Base-by-base conservation (phyloP, 768 basidiomycete genomes). In the Suillus americanus region DNA sequence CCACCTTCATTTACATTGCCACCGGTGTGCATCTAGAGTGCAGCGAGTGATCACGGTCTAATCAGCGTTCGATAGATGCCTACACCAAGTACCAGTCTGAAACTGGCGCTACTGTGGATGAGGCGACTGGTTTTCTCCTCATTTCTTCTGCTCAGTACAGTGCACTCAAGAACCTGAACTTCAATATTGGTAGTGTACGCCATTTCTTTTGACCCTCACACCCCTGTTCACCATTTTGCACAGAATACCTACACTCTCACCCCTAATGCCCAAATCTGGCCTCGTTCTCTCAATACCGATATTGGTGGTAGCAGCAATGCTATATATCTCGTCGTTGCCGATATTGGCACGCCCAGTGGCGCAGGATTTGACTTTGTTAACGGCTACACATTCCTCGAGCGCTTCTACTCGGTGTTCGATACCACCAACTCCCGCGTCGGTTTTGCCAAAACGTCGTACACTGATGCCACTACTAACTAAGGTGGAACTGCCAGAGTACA, bases 391-490 rank as follows among this genome's bases (percentile, higher is more conserved):
- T 87, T 85, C 80, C 77, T 87, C 35, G 80, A 85, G 74, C 85
- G 89, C 18, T 89, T 86, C 82, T 89, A 89, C 77, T 79, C 83
- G 37, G 87, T 88, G 43, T 89, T 77, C 70, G 89, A 90, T 70
- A 86, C 87, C 53, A 73, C 80, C 50, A 85, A 86, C 77, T 75
- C 72, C 56, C 84, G 78, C 69, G 43, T 72, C 72, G 64, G 74
- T 30, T 75, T 74, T 30, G 71, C 73, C 28, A 64, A 64, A 30
- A 78, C 77, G 14, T 35, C 33, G 10, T 73, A 68, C 71, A 78
- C 77, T 33, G 45, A 61, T 55, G 69, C 75, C 28, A 75, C 70
- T 57, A 73, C 67, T 59, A 77, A 77, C 73, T 77, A 66, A 61
- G 2, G 1, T 33, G 3, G 30, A 54, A 20, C n/a, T 13, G n/a